Conservation (phyloP, 192 early-diverging fungal species). For the Entomortierella beljakovae region DNA sequence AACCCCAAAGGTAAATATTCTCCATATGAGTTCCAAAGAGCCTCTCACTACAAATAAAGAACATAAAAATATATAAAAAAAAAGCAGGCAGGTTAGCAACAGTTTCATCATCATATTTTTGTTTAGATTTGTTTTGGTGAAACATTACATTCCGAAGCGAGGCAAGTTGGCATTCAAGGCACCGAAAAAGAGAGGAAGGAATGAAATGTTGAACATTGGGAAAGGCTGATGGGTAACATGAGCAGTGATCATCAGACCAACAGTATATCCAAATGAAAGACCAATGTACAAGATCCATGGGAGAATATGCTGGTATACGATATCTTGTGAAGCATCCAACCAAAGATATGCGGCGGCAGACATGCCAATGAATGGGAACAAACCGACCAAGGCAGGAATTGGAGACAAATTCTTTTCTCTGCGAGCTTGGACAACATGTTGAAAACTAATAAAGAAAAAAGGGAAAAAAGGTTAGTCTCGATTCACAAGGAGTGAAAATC, state of each 20-base stretch:
- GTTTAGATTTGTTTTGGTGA: not conserved
- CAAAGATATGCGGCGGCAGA: slow-evolving; percentile 69
- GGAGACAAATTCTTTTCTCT: slow-evolving; percentile 67
- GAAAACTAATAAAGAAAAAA: slow-evolving; percentile 51
- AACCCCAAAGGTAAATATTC: slow-evolving; percentile 64
- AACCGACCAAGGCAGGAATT: slow-evolving; percentile 66
- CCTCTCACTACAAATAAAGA: slow-evolving; percentile 35
- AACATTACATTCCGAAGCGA: slow-evolving; percentile 47
- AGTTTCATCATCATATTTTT: no score
- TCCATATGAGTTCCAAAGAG: slow-evolving; percentile 66
- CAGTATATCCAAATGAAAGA: slow-evolving; percentile 84
- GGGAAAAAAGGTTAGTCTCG: not conserved
- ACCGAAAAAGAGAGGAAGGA: slow-evolving; percentile 72
- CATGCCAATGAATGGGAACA: slow-evolving; percentile 71
- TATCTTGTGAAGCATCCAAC: slow-evolving; percentile 73
- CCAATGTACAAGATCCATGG: slow-evolving; percentile 76
- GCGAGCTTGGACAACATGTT: slow-evolving; percentile 70
- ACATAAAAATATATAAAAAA: slow-evolving; percentile 21
- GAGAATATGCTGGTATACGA: slow-evolving; percentile 75
- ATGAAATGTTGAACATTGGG: slow-evolving; percentile 77
- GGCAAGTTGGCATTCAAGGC: slow-evolving; percentile 69
- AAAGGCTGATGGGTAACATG: slow-evolving; percentile 88
- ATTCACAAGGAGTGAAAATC: no score
- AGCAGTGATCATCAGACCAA: slow-evolving; percentile 87
- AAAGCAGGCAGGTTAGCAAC: not conserved